Base-by-base conservation (phyloP, 805 yeast species). In the Metschnikowia gruessii region DNA sequence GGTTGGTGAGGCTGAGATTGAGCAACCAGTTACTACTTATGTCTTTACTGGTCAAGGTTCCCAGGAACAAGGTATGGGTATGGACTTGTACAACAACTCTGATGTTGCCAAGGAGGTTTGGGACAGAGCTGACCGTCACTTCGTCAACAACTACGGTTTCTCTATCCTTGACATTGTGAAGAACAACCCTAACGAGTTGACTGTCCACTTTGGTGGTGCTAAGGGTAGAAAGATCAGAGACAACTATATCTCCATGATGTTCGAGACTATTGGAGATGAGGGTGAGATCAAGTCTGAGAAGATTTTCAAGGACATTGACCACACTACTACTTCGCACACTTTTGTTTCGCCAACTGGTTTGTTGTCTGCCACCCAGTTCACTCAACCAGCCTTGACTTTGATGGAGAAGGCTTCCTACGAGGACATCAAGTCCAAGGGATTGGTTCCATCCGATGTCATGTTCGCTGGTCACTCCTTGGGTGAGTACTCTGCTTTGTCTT, bases 41-140 rank as follows among this genome's bases (percentile, higher is more conserved):
- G 96, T 94, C 48, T 94, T 95, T 75, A 94, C 99, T 55, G 99
- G 99, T 65, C 99, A 94, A 78, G 99, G 99, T 69, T 92, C 99
- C 51, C 99, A 94, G 74, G 99, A 95, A 71, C 99, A 95, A 76
- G 97, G 97, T 68, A 94, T 94, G 99, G 99, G 99, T 79, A 94
- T 94, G 99, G 99, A 94, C 69, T 80, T 94, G 65, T 94, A 94
- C 70, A 83, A 83, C 55, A 78, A 86, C 35, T 87, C 96, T 42
- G 90, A 81, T 26, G 97, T 94, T 66, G 99, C 99, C 44, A 83
- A 83, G 62, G 82, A 81, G 54, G 97, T 94, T 53, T 94, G 99
- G 99, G 98, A 94, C 69, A 86, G 89, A 66, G 99, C 99, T 52
- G 99, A 94, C 67, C 68, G 70, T 49, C 99, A 95, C 71, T 94